Base-by-base conservation (phyloP, 768 basidiomycete genomes). In the Boletus huronensis region DNA sequence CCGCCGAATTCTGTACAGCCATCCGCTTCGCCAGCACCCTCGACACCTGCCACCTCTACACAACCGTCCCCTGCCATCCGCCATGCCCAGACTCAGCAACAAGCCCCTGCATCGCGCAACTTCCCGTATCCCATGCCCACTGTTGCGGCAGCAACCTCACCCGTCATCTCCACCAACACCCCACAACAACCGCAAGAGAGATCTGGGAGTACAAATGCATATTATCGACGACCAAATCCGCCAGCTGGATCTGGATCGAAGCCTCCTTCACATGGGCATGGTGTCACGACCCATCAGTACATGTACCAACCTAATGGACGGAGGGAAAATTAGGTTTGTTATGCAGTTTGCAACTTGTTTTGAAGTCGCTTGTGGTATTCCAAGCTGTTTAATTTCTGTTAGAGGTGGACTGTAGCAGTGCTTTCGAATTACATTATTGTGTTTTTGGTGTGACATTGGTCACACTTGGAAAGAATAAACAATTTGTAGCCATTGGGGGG, bases 51-150 rank as follows among this genome's bases (percentile, higher is more conserved):
- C 17, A 59, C 71, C 5, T 65, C 70, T 44, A 48, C 73, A 14
- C 68, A 74, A 48, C 62, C 73, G 21, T 76, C 78, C 10, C 72
- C 69, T 31, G 64, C 70, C 42, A 60, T 72, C 45, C 62, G 64
- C 19, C 63, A 66, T 47, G 63, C 71, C 11, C 64, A 72, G 25
- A 59, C 68, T 28, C 70, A 72, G 31, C 68, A 70, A 36, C 69
- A 62, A 43, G n/a, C 57, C 0, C n/a, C 64, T 31, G 28, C 60
- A 16, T 56, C 68, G 1, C 62, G 71, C 26, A 64, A 55, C 42
- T 64, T 83, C 46, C 84, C 85, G 5, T 89, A 83, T 79, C 84
- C 87, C 6, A 87, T 88, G 84, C 86, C 87, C 2, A 86, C 83
- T 1, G 79, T 87, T 29, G 85, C 87, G 1, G 82, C 77, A 10